Evolutionary conservation across 2,329 filamentous ascomycete species (phyloP), one percentile per base, ranked within the genome.

Genomic region (Colletotrichum godetiae): DNA sequence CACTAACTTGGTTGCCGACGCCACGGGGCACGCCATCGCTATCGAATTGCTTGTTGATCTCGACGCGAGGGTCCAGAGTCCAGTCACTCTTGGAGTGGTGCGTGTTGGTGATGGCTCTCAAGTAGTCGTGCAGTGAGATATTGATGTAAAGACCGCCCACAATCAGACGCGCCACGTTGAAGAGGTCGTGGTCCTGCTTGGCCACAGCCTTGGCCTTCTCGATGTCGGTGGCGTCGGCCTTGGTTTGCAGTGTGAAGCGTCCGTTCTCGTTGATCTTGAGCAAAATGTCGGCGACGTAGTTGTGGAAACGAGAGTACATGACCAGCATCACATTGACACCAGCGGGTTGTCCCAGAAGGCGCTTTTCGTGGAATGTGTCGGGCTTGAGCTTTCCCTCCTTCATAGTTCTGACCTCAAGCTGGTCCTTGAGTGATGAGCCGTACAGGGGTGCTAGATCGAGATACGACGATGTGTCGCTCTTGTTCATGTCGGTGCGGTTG

Each of bases 281-380:
- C 24, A 98, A 85, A 72, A 96, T 93, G 66, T 91, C 89, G 2
- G 93, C 95, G 0, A 95, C 90, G 76, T 97, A 89, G 83, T 98
- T 98, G 83, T 98, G 96, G 84, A 97, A 97, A 31, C 92, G 89
- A 78, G 92, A 93, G 83, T 95, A 92, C 92, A 95, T 94, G 35
- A 95, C 83, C 4, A 95, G 79, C 13, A 94, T 91, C 70, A 90
- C 88, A 24, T 73, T 73, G 15, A 94, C 92, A 15, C 93, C 92
- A 0, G 94, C 92, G 0, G 93, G 94, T 77, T 94, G 92, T 5
- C 90, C 92, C 19, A 92, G 82, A 2, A 95, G 84, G 67, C 93
- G 88, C 81, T 91, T 91, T 78, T 95, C 92, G 4, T 92, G 90
- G 76, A 93, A 95, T 8, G 86, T 86, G 77, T 96, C 94, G 0